Evolutionary conservation across 306 rosid genomes (phyloP), one percentile per base, ranked within the genome.

Genomic region (Prunus salicina): DNA sequence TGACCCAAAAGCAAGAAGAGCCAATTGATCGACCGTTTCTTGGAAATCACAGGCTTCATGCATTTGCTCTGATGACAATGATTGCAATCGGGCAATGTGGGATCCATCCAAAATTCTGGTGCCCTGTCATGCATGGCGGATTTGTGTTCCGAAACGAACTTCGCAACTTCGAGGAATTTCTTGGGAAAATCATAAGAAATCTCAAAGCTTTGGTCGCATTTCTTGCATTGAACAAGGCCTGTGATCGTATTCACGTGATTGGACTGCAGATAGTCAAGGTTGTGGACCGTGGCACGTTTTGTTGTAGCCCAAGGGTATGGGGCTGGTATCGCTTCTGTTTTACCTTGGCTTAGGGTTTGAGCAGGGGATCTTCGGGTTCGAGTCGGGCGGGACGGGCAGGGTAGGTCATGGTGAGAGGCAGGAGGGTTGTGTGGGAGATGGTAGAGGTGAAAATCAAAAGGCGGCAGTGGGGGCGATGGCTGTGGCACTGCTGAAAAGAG

Each of bases 21-120:
- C 80, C 84, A 76, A 45, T 81, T 81, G 73, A 81, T 81, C 46
- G 52, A 11, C 27, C 53, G 47, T 49, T 76, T 69, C 73, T 81
- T 76, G 5, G 50, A 4, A 3, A 19, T 5, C 12, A n/a, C 41
- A 3, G 80, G 84, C 61, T 38, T 75, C 69, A 81, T 47, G 32
- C 80, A 50, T 4, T 76, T 70, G 15, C 7, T 63, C 30, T 75
- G 67, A 13, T 25, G 32, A 30, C 84, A 81, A 3, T 15, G 38
- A 13, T 71, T 53, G 53, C 84, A 81, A 22, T 27, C 41, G 4
- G 57, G 73, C 9, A 64, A 50, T 2, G 6, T 18, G 0, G 81
- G 80, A 45, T 53, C 63, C 77, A 28, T 61, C 84, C 84, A 81
- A 34, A 25, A 45, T 1, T 34, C 3, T 0, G 81, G 84, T 18